Conservation (phyloP, 805 yeast species). For the Wickerhamiella dianesei region DNA sequence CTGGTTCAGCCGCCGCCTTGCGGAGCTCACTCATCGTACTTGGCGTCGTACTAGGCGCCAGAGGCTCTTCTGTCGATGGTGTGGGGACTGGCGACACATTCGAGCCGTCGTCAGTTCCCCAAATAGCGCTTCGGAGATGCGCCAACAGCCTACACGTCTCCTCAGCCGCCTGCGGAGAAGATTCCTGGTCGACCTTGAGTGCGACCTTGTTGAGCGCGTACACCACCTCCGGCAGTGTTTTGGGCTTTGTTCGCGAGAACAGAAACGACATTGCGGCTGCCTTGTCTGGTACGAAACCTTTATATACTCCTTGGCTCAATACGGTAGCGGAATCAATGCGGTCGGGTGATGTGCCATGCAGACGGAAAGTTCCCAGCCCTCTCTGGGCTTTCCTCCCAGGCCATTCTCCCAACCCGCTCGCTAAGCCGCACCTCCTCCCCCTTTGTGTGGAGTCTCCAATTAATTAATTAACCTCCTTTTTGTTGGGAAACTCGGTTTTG, state of each 20-base stretch:
- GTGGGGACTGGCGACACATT: conserved; percentile 1
- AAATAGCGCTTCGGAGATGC: conserved; percentile 11
- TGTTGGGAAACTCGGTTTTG: no score
- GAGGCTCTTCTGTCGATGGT: conserved; percentile 21
- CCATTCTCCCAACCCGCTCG: no score
- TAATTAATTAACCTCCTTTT: no score
- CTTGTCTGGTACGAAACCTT: not conserved
- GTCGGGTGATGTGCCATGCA: no score
- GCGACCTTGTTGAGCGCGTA: conserved; percentile 64
- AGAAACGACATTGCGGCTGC: conserved; percentile 58
- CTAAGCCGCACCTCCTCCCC: no score
- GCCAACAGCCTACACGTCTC: conserved; percentile 14
- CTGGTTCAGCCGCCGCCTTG: conserved; percentile 39
- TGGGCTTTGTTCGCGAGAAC: conserved; percentile 72
- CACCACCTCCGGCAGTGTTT: conserved; percentile 75
- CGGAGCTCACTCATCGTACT: conserved; percentile 25
- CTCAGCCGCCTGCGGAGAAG: conserved; percentile 24
- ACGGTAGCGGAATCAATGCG: not conserved
- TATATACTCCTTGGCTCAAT: not conserved
- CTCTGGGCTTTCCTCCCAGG: no score
- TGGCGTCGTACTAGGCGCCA: conserved; percentile 48
- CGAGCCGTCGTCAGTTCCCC: conserved; percentile 8
- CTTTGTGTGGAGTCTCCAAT: no score
- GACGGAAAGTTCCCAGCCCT: no score
- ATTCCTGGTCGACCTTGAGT: conserved; percentile 36